These are phyloP conservation scores for Protomyces gravidus DNA, from an alignment of 1,139 yeast species.

Conservation along the genomic window DNA sequence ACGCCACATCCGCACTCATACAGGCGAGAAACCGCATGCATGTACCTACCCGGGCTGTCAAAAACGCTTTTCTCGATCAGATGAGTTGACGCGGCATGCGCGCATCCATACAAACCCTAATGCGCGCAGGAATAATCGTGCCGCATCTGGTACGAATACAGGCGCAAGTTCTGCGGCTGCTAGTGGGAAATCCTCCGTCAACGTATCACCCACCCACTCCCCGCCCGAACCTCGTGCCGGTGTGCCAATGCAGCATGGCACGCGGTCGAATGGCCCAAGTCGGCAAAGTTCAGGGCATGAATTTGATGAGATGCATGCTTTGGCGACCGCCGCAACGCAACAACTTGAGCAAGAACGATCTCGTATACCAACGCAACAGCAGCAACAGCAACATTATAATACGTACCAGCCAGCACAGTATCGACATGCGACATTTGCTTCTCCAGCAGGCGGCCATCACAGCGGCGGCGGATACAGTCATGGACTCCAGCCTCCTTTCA, in stretches of 20 bases:
- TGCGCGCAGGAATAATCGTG: slow-evolving; percentile 15
- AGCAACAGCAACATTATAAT: slow-evolving; percentile 7
- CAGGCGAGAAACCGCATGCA: slow-evolving; percentile 91
- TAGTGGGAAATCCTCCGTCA: slow-evolving; percentile 34
- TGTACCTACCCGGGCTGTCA: slow-evolving; percentile 84
- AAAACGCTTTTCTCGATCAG: slow-evolving; percentile 80
- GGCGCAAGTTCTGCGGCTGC: slow-evolving; percentile 31
- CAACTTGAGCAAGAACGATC: slow-evolving; percentile 55
- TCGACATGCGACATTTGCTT: slow-evolving; percentile 27
- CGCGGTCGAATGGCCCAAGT: slow-evolving; percentile 2
- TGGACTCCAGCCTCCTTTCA: slow-evolving; percentile 25
- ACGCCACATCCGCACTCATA: slow-evolving; percentile 88
- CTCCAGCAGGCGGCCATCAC: slow-evolving; percentile 17
- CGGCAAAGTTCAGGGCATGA: slow-evolving; percentile 6
- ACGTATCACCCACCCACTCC: slow-evolving; percentile 34
- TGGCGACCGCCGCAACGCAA: slow-evolving; percentile 79
- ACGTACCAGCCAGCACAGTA: slow-evolving; percentile 13
- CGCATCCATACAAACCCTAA: slow-evolving; percentile 55
- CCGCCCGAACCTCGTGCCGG: slow-evolving; percentile 33
- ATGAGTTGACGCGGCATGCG: slow-evolving; percentile 84
- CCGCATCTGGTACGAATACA: slow-evolving; percentile 7
- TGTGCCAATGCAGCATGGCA: slow-evolving; percentile 4
- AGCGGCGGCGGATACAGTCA: slow-evolving; percentile 26
- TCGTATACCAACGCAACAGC: neutral
- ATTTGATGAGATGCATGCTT: slow-evolving; percentile 57